Evolutionary conservation across 1,284 basidiomycete species (phyloP).

Genomic region (Pseudozyma thailandica): DNA sequence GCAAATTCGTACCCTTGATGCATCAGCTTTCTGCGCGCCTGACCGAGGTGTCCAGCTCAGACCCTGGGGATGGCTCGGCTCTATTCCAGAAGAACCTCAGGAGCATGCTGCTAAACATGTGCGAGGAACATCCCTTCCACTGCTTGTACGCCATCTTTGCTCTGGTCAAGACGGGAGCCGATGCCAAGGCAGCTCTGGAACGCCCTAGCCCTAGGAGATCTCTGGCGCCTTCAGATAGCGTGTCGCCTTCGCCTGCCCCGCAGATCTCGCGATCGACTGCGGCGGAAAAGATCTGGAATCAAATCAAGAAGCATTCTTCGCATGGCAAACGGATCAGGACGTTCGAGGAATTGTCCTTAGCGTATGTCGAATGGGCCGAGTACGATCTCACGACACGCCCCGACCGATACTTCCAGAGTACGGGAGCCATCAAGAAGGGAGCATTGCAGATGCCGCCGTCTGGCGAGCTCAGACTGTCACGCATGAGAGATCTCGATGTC

Average conservation of each 20-base stretch:
- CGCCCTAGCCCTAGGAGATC: conserved; percentile 18
- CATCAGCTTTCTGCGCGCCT: conserved; percentile 92
- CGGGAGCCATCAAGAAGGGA: conserved; percentile 44
- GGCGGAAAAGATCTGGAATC: conserved; percentile 77
- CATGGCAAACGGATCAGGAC: conserved; percentile 71
- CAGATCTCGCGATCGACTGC: conserved; percentile 73
- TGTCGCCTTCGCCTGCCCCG: conserved; percentile 16
- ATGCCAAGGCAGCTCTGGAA: conserved; percentile 25
- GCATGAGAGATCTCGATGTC: conserved; percentile 43
- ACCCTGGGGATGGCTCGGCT: conserved; percentile 64
- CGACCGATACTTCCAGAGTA: conserved; percentile 33
- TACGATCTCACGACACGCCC: conserved; percentile 70
- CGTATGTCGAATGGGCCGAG: conserved; percentile 84
- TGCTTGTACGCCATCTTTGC: conserved; percentile 89
- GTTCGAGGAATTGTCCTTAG: conserved; percentile 77
- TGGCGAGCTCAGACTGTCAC: conserved; percentile 31
- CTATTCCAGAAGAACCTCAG: conserved; percentile 77
- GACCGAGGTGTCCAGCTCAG: conserved; percentile 21
- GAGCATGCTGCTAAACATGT: conserved; percentile 79
- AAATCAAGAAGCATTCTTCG: conserved; percentile 71
- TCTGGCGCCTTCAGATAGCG: neutral
- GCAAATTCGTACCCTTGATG: conserved; percentile 88
- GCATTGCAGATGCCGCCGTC: conserved; percentile 37
- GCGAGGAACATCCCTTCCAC: conserved; percentile 91
- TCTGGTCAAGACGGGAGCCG: conserved; percentile 50